Evolutionary conservation across 805 yeast species (phyloP), one percentile per base, ranked within the genome.

Genomic region (Brettanomyces nanus): DNA sequence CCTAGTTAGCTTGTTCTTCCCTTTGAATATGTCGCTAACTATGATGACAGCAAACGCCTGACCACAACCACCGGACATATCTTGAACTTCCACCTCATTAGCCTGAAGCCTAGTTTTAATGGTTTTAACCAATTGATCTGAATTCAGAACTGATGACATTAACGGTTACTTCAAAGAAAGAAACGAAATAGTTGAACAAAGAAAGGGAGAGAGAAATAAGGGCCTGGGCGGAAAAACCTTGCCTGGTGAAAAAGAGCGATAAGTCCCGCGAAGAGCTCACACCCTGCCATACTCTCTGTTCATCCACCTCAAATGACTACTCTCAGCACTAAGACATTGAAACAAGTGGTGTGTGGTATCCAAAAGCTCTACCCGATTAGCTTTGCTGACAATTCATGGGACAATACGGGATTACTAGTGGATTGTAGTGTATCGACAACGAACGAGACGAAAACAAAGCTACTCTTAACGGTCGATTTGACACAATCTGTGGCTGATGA

Each of bases 21-120:
- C 92, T 42, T 68, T 59, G 58, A 94, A 92, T 18, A 66, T 53
- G 32, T 75, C 69, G 61, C 68, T 64, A 7, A 92, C 95, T 20
- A 94, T 89, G 5, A 85, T 73, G 25, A 87, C 95, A 28, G 94
- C 95, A 60, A 89, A 90, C 3, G 97, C 95, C 59, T 90, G 96
- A 4, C 99, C 99, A 62, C 99, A 92, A 1, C 99, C 99, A 13
- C 95, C 95, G 9, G 80, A 77, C 67, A 77, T 73, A 47, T 85
- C 95, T 43, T 73, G 80, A 5, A 85, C 87, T 49, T 79, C 81
- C 9, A 79, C 85, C 43, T 80, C 73, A 0, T 52, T 41, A 7
- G 92, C 86, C 18, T 64, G 62, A n/a, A 84, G 69, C 30, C 81
- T 58, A 14, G 70, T 70, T 32, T 66, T 62, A 36, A 83, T 78